Evolutionary conservation across 2,329 filamentous ascomycete genomes (phyloP).

Genomic region (Ophiosphaerella herpotricha): DNA sequence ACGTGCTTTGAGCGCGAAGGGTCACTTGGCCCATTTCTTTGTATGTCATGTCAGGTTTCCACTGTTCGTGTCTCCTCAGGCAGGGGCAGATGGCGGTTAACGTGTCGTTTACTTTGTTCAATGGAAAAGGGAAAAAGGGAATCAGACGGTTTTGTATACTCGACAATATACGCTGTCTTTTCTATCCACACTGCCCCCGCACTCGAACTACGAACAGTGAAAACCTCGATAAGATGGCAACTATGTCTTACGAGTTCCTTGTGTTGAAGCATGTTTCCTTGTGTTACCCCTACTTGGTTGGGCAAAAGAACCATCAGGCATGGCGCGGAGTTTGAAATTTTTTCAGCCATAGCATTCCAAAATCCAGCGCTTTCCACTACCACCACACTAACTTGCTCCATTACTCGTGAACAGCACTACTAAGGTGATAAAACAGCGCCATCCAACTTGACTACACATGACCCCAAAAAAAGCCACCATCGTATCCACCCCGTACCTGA

Average conservation of each 20-base stretch:
- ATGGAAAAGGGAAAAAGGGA: slow-evolving; percentile 6
- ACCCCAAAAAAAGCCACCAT: neutral
- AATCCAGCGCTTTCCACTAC: neutral
- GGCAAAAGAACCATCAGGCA: slow-evolving; percentile 11
- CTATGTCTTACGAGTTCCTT: slow-evolving; percentile 14
- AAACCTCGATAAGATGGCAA: neutral
- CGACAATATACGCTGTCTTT: slow-evolving; percentile 33
- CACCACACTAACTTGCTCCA: neutral
- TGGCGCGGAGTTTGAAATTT: slow-evolving; percentile 13
- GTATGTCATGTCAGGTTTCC: slow-evolving; percentile 27
- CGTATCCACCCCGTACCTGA: neutral
- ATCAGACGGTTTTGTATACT: slow-evolving; percentile 7
- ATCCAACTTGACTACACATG: no score
- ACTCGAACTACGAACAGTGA: slow-evolving; percentile 1
- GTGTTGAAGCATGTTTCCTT: slow-evolving; percentile 8
- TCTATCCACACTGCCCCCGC: slow-evolving; percentile 1
- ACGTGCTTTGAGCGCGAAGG: slow-evolving; percentile 14
- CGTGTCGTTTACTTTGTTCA: slow-evolving; percentile 20
- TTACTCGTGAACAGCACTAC: neutral
- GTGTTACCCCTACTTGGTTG: slow-evolving; percentile 5
- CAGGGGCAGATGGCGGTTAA: slow-evolving; percentile 19
- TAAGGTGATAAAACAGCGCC: no score
- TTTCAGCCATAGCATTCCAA: neutral
- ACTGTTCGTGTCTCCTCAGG: slow-evolving; percentile 26
- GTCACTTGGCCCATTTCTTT: slow-evolving; percentile 32